Evolutionary conservation across 2,329 filamentous ascomycete genomes (phyloP).

Genomic region (Sporothrix humicola): DNA sequence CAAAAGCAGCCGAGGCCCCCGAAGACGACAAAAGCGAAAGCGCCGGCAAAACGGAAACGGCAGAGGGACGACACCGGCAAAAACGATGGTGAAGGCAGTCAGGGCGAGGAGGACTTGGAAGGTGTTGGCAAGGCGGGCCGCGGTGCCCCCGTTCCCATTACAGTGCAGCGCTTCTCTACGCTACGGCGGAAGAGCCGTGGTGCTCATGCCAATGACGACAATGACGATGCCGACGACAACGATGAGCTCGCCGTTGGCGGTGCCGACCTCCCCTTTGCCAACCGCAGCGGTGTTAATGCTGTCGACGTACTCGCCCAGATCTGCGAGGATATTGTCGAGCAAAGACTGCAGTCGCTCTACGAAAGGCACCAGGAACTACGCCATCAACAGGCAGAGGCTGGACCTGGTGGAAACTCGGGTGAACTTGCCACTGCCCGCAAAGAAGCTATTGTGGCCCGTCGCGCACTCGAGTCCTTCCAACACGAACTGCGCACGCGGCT

Average conservation of each 20-base stretch:
- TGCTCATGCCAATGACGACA: not conserved
- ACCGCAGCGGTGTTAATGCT: conserved; percentile 62
- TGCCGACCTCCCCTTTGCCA: conserved; percentile 59
- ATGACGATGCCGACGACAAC: conserved; percentile 34
- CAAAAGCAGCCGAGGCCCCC: conserved; percentile 49
- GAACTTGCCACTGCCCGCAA: conserved; percentile 52
- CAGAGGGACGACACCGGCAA: conserved; percentile 40
- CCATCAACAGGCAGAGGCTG: conserved; percentile 43
- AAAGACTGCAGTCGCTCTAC: conserved; percentile 55
- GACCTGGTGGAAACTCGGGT: conserved; percentile 45
- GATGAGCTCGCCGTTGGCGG: conserved; percentile 55
- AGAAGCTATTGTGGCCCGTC: conserved; percentile 61
- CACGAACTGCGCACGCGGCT: conserved; percentile 62
- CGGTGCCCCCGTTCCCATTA: conserved; percentile 55
- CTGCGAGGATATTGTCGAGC: conserved; percentile 64
- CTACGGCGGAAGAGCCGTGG: conserved; percentile 34
- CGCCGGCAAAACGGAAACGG: conserved; percentile 38
- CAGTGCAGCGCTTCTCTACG: conserved; percentile 65
- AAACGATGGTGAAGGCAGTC: conserved; percentile 38
- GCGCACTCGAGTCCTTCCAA: conserved; percentile 63
- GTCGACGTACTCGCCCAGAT: conserved; percentile 67
- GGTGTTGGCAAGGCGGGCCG: conserved; percentile 39
- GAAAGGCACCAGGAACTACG: conserved; percentile 43
- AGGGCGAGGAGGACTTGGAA: conserved; percentile 34
- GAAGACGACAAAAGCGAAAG: conserved; percentile 43